phyloP scores from a whole-genome alignment of 2,329 filamentous ascomycete species.

The Coniochaeta prunicola region DNA sequence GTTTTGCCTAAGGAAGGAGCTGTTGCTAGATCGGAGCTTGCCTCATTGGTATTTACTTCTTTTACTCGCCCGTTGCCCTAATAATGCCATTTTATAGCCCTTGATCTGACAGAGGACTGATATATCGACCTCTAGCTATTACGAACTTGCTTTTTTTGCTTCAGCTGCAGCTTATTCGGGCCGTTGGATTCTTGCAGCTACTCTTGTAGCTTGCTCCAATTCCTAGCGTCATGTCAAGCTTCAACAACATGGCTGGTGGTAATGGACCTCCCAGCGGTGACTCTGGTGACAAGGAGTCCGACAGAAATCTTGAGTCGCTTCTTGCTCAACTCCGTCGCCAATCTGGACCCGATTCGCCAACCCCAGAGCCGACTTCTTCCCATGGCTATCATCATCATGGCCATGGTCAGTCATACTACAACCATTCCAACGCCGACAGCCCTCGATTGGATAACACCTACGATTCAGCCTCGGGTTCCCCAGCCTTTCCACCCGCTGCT shows the following conservation, averaged over 20 bases:
- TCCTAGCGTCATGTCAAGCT: not conserved
- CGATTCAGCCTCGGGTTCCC: conserved; percentile 15
- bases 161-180: not conserved
- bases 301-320: conserved; percentile 30
- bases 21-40: not conserved
- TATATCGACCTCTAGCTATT: not conserved
- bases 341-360: conserved; percentile 16
- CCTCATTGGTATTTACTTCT: not conserved
- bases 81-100: not conserved
- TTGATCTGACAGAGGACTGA: not conserved
- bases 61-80: not conserved
- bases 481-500: conserved; percentile 30
- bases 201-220: not conserved
- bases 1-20: not conserved
- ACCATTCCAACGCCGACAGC: conserved; percentile 14
- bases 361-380: conserved; percentile 11
- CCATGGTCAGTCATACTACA: conserved; percentile 15
- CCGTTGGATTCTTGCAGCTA: not conserved
- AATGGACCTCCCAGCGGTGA: not conserved
- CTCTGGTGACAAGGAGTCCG: conserved; percentile 15
- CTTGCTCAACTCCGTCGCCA: conserved; percentile 31
- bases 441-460: conserved; percentile 12
- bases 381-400: conserved; percentile 15
- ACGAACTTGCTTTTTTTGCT: not conserved
- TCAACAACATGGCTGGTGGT: not conserved